Evolutionary conservation across 257 asterid genomes (phyloP), one percentile per base, ranked within the genome.

Genomic region (Ilex asprella): DNA sequence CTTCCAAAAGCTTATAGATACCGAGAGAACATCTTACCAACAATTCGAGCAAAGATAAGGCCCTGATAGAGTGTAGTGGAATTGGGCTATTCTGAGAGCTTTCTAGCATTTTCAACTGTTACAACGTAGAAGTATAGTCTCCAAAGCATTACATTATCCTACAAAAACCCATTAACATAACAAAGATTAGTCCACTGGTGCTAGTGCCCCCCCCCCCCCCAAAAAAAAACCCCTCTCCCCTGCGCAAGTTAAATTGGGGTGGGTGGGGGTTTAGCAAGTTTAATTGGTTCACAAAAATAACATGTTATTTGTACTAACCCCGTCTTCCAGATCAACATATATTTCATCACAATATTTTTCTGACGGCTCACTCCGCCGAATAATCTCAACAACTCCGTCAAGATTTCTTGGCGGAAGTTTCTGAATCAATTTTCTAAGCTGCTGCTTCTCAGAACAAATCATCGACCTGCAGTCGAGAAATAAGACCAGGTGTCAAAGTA

Each of bases 61-160:
- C 41, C 41, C 41, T 35, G 41, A 35, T 35, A 35, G 41, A 35
- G 41, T 35, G 5, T 8, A 3, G 41, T 35, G 41, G 41, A 4
- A 35, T 35, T 35, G 41, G 2, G 41, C 41, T 35, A 35, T 1
- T 3, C 41, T 35, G 41, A 35, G 8, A 53, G 71, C 59, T 49
- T 61, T 58, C 61, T 64, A 31, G 72, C 76, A 60, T 62, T 70
- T 71, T 65, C 73, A 16, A 79, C 65, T 1, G 90, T 58, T 64
- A 64, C 66, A 35, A 74, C 71, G 30, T 76, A 90, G 85, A 70
- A 79, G 69, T 81, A 76, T 69, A 87, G 65, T 68, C 93, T 86
- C 95, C 97, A 90, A 0, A 83, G 75, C 1, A 87, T 82, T 29
- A 52, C 78, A 11, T 71, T 77, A 61, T 80, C 93, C 97, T 90